Evolutionary conservation across 129 eudicot genomes (phyloP), one percentile per base, ranked within the genome.

Genomic region (Tanacetum coccineum): DNA sequence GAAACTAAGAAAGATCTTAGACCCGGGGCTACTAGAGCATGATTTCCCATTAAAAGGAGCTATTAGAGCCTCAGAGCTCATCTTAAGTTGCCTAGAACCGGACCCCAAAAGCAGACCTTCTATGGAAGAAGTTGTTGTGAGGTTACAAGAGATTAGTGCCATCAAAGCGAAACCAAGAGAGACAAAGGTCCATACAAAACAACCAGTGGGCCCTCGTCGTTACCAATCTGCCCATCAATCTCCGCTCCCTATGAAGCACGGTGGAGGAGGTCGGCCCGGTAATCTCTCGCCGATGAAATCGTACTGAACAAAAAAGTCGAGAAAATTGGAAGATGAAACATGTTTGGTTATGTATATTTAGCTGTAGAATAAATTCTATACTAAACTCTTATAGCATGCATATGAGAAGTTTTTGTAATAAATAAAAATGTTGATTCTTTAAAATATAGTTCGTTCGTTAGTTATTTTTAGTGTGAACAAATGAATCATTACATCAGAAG

Each of bases 61-160:
- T 0, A 19, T 12, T 57, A 72, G 67, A 69, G 73, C 68, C 3
- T 80, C 89, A 0, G 84, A 79, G 60, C 87, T 90, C 13, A 70
- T 90, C 49, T 68, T 82, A 22, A 77, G 75, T 18, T 90, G 97
- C 51, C 81, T 90, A 3, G 92, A 87, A 71, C 13, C 83, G 0
- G 97, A 84, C 72, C 97, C 87, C 0, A 90, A 87, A 68, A 67
- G 64, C 26, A 69, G 97, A 53, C 97, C 97, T 14, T 20, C 71
- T 3, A 87, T 82, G 91, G 72, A 75, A 39, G 81, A 84, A 36
- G 82, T 87, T 13, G 46, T 86, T 68, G 62, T 15, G 3, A 49
- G 44, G 17, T 75, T 90, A 49, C 76, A 80, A 67, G 73, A 49
- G 44, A 80, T 87, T 0, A 54, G 71, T 32, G 59, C 42, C 39